phyloP scores from a whole-genome alignment of 805 yeast species.

The Lipomyces yamadae region DNA sequence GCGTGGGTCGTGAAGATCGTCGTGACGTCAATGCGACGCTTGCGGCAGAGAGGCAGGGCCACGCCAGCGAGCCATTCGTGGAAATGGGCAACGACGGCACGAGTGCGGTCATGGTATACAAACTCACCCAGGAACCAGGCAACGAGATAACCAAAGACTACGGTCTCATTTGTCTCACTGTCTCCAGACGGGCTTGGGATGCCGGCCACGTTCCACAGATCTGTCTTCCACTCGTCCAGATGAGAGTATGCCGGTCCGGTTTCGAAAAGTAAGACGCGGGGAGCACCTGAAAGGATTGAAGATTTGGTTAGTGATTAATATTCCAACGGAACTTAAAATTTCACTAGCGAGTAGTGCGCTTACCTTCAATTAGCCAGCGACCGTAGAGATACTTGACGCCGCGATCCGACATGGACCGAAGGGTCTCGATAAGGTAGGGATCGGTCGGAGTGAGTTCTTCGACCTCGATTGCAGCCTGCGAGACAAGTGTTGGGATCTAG shows the following conservation, averaged over 20 bases:
- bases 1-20: slow-evolving; percentile 98
- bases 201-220: slow-evolving; percentile 87
- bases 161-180: slow-evolving; percentile 87
- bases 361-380: slow-evolving; percentile 85
- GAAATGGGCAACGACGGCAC: slow-evolving; percentile 91
- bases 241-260: slow-evolving; percentile 69
- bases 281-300: slow-evolving; percentile 64
- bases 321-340: too few relatives aligned
- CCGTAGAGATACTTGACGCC: slow-evolving; percentile 88
- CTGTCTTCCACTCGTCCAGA: slow-evolving; percentile 92
- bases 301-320: too few relatives aligned
- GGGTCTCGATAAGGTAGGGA: slow-evolving; percentile 59
- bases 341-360: too few relatives aligned
- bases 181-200: slow-evolving; percentile 93
- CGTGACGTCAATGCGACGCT: slow-evolving; percentile 88
- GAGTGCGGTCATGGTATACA: slow-evolving; percentile 77
- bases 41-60: slow-evolving; percentile 88
- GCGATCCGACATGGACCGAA: slow-evolving; percentile 78
- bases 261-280: slow-evolving; percentile 87
- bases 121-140: slow-evolving; percentile 98
- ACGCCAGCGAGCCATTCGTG: slow-evolving; percentile 99
- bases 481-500: not conserved
- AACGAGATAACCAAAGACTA: slow-evolving; percentile 86
- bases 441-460: slow-evolving; percentile 64
- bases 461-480: slow-evolving; percentile 72